Conservation (phyloP, 23 red algal species). For the Gracilariopsis chorda region DNA sequence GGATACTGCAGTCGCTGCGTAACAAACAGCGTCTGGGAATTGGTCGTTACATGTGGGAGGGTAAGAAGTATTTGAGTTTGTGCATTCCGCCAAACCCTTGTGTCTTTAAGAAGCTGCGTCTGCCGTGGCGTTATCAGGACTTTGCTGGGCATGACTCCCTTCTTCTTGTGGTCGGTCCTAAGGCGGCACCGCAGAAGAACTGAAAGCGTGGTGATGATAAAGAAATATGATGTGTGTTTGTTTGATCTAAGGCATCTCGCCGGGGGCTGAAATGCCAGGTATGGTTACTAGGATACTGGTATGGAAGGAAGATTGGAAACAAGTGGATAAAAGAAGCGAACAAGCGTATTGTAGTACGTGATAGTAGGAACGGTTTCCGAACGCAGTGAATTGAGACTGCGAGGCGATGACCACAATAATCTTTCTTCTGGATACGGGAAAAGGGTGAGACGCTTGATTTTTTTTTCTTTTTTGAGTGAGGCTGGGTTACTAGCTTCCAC, state of each 20-base stretch:
- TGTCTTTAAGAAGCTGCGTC: slow-evolving; percentile 41
- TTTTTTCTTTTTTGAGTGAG: too few relatives aligned
- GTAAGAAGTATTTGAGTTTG: slow-evolving; percentile 37
- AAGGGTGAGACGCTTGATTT: too few relatives aligned
- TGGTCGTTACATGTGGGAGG: neutral
- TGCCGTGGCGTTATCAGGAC: slow-evolving; percentile 55
- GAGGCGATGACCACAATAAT: too few relatives aligned
- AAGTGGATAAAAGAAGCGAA: slow-evolving; percentile 10
- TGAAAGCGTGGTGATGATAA: slow-evolving; percentile 14
- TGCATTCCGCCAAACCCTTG: slow-evolving; percentile 54
- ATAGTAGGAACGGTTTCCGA: slow-evolving; percentile 14
- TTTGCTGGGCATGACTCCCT: slow-evolving; percentile 47
- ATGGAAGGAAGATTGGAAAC: slow-evolving; percentile 22
- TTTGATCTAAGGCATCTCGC: too few relatives aligned
- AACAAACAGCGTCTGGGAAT: slow-evolving; percentile 51
- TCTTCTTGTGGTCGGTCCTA: slow-evolving; percentile 60
- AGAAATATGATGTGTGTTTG: slow-evolving; percentile 36
- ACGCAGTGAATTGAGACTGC: too few relatives aligned
- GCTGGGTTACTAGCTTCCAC: too few relatives aligned
- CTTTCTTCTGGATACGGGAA: too few relatives aligned
- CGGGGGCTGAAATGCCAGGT: too few relatives aligned
- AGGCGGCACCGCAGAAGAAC: slow-evolving; percentile 17
- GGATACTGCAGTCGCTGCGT: slow-evolving; percentile 44
- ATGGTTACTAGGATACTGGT: too few relatives aligned
- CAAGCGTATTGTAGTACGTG: slow-evolving; percentile 36